Evolutionary conservation across 139 green algal species (phyloP), one percentile per base, ranked within the genome.

Genomic region (Trebouxia sp.): DNA sequence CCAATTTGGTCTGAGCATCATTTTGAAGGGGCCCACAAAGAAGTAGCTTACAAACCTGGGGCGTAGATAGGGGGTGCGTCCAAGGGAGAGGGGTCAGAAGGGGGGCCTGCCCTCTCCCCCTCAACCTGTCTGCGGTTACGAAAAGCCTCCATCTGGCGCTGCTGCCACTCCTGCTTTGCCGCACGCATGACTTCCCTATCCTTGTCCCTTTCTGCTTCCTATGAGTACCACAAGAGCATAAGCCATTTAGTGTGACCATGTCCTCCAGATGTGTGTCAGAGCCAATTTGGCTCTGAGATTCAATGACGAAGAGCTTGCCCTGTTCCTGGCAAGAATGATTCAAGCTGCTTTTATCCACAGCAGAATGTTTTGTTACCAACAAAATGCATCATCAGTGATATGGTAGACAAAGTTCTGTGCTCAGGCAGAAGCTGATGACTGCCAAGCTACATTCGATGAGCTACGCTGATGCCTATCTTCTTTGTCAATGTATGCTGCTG

Each of bases 81-180:
- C 62, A 45, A 35, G 20, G 62, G 62, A 35, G 20, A 42, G 32
- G 62, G 62, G 32, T 22, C 32, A 72, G 62, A 35, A 0, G 11
- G 14, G 28, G 62, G 62, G 26, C 43, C 32, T 14, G 62, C 62
- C 35, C 32, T 72, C 35, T 72, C 62, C 20, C 62, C 62, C 62
- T 53, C 39, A 39, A 77, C 69, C 12, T 77, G 69, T 8, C n/a
- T n/a, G 24, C 69, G 35, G 69, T 77, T 77, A 7, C 69, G 38
- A 26, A 70, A 69, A 37, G 75, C 37, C 51, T 70, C 51, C 75
- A 48, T 80, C 51, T 80, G 75, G 22, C 75, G 37, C 37, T 80
- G 38, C 51, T 50, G 62, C 75, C 75, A 80, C 6, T 80, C 75
- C 38, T 50, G 75, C 53, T 80, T 72, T 41, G 35, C 35, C 5